A percentile compares a stretch with the other conserved stretches of the same genome.
Conservation (phyloP, 176 grass and related monocot species). For the Cocos nucifera region DNA sequence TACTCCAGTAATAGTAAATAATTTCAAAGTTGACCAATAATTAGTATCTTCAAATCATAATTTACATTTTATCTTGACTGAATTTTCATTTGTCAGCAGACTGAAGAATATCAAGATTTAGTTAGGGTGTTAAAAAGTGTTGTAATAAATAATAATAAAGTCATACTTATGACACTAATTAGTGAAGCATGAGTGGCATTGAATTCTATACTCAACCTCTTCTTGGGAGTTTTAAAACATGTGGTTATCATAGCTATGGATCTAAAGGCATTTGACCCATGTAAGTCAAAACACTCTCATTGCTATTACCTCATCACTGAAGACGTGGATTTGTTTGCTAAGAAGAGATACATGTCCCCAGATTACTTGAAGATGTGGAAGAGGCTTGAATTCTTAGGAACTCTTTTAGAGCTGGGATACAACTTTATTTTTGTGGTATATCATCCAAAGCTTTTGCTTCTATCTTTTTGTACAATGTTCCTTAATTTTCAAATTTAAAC, state of each 20-base stretch:
- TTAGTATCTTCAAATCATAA: no score
- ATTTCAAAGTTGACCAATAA: no score
- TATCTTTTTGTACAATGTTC: no score
- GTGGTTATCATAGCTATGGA: constrained; percentile 52
- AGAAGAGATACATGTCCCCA: constrained; percentile 30
- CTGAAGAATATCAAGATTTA: no score
- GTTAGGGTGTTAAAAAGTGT: constrained; percentile 22
- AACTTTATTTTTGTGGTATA: constrained; percentile 57
- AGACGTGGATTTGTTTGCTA: constrained; percentile 10
- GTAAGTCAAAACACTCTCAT: constrained; percentile 42
- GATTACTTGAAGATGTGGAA: constrained; percentile 58
- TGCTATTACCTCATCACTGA: constrained; percentile 45
- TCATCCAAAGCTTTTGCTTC: no score
- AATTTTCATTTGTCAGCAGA: no score
- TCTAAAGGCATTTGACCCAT: constrained; percentile 24
- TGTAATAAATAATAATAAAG: constrained; percentile 43
- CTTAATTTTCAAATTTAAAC: no score
- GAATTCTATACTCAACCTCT: constrained; percentile 44
- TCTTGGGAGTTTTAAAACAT: constrained; percentile 61
- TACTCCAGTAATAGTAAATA: no score
- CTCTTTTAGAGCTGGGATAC: constrained; percentile 55
- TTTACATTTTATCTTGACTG: no score
- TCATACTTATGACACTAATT: constrained; percentile 48
- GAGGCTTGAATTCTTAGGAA: constrained; percentile 39
- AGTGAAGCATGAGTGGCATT: constrained; percentile 56